phyloP scores from a whole-genome alignment of 306 rosid species.

The Begonia fuchsioides region DNA sequence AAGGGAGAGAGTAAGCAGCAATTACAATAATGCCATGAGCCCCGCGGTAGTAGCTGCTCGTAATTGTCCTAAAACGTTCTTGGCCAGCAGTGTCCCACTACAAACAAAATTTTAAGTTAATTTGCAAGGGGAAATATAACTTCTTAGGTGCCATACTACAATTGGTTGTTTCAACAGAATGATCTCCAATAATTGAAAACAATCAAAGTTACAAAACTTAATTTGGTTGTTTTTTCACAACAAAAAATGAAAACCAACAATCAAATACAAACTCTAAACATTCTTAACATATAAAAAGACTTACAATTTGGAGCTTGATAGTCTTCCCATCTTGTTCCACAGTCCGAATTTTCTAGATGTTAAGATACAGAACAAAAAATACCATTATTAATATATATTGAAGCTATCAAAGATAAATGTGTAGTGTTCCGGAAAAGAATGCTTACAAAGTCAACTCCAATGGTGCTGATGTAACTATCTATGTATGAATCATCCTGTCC shows the following conservation, averaged over 20 bases:
- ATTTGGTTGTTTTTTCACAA: no score
- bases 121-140: background rate
- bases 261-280: background rate
- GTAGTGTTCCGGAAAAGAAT: constrained; percentile 1
- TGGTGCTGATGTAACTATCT: constrained; percentile 99
- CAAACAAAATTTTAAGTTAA: constrained; percentile 11
- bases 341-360: constrained; percentile 79
- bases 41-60: constrained; percentile 99
- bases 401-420: no score
- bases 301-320: constrained; percentile 90
- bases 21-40: constrained; percentile 98
- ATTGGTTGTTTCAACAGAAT: background rate
- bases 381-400: no score
- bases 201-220: no score
- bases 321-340: constrained; percentile 88
- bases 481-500: constrained; percentile 92
- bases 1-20: background rate
- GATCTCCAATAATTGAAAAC: no score
- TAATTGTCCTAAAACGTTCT: constrained; percentile 97
- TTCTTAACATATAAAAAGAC: constrained; percentile 7
- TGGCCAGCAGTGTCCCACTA: constrained; percentile 99
- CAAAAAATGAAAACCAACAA: no score
- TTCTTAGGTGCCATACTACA: background rate
- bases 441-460: constrained; percentile 98
- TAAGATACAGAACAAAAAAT: constrained; percentile 1